Conservation (phyloP, 306 rosid species). For the Quercus variabilis region DNA sequence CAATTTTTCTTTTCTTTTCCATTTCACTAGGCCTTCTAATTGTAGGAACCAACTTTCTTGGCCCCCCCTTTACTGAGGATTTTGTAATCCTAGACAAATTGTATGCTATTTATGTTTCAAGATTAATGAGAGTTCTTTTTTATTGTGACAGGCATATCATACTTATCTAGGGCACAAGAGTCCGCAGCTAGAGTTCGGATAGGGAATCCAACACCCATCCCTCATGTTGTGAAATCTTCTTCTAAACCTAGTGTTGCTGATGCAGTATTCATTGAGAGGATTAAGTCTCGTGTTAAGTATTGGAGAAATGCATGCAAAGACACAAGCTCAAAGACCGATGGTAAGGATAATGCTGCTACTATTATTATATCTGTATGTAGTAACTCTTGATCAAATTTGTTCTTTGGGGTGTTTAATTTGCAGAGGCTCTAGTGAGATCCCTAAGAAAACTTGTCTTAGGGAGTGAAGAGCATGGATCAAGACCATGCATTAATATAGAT, state of each 20-base stretch:
- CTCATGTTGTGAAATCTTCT: conserved; percentile 32
- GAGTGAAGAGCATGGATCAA: conserved; percentile 53
- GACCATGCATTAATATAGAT: conserved; percentile 71
- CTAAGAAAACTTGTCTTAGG: conserved; percentile 59
- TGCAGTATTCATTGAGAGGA: conserved; percentile 59
- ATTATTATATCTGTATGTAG: background rate
- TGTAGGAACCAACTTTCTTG: background rate
- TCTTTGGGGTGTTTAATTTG: conserved; percentile 23
- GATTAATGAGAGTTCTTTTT: background rate
- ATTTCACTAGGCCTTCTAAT: background rate
- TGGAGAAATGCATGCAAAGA: conserved; percentile 56
- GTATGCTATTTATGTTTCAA: background rate
- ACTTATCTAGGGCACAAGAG: conserved; percentile 83
- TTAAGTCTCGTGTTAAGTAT: conserved; percentile 53
- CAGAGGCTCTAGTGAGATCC: conserved; percentile 60
- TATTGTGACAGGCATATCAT: conserved; percentile 67
- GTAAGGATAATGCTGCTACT: conserved; percentile 34
- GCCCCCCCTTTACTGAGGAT: background rate
- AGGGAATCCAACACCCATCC: conserved; percentile 37
- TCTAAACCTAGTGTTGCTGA: conserved; percentile 58
- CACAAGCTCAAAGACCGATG: conserved; percentile 39
- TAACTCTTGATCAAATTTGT: conserved; percentile 2
- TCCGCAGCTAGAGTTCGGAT: conserved; percentile 45
- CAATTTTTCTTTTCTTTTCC: too few relatives aligned
- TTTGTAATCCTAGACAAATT: background rate